Conservation (phyloP, 202 grass and related monocot species). For the Panicum virgatum region DNA sequence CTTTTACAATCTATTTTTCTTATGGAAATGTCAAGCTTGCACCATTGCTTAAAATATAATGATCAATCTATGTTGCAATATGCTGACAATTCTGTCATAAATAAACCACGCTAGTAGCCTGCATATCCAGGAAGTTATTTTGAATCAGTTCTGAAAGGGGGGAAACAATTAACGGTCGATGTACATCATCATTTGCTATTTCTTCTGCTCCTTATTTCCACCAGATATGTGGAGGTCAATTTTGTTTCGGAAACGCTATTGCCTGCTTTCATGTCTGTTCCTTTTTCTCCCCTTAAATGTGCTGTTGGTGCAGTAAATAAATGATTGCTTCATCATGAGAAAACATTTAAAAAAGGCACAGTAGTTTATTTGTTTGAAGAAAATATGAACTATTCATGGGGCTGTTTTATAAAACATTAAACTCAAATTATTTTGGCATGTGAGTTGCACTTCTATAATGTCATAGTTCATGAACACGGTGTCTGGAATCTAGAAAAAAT, state of each 20-base stretch:
- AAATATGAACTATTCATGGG: neutral
- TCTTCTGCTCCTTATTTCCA: neutral
- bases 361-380: neutral
- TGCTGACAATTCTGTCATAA: neutral
- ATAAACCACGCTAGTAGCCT: neutral
- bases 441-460: neutral
- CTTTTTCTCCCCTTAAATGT: neutral
- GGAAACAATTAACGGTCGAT: too few relatives aligned
- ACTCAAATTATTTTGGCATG: neutral
- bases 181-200: neutral
- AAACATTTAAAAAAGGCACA: neutral
- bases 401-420: neutral
- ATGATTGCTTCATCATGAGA: constrained; percentile 1
- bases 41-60: neutral
- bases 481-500: constrained; percentile 6
- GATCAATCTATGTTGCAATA: neutral
- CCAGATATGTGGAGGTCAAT: neutral
- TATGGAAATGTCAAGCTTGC: neutral
- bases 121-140: neutral
- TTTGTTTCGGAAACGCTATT: neutral
- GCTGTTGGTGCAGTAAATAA: neutral
- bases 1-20: constrained; percentile 16
- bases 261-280: neutral
- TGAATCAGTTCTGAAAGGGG: neutral
- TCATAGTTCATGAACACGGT: neutral